Conservation (phyloP, 1,284 basidiomycete species). For the Ceratobasidium sp. region DNA sequence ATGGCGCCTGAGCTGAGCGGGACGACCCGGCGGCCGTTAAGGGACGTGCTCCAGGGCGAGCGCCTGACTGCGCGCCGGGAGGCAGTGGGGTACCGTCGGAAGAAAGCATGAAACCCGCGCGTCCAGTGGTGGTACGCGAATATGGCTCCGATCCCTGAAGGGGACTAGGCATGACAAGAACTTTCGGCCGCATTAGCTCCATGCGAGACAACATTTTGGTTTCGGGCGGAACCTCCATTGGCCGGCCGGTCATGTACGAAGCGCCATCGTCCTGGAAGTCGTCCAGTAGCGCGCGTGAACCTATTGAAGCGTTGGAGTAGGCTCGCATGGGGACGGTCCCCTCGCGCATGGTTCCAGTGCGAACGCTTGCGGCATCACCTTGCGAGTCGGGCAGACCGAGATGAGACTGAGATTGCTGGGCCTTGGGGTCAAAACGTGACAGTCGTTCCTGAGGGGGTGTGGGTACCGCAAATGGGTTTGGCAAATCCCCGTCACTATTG, state of each 20-base stretch:
- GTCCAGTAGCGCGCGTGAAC: slow-evolving; percentile 61
- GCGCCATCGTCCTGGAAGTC: slow-evolving; percentile 57
- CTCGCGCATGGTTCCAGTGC: slow-evolving; percentile 32
- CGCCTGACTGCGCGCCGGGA: slow-evolving; percentile 65
- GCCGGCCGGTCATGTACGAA: slow-evolving; percentile 43
- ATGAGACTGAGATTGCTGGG: slow-evolving; percentile 41
- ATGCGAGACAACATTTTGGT: slow-evolving; percentile 55
- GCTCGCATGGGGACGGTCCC: slow-evolving; percentile 48
- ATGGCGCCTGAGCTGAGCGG: slow-evolving; percentile 11
- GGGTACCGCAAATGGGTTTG: slow-evolving; percentile 47
- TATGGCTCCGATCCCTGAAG: slow-evolving; percentile 58
- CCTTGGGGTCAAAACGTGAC: slow-evolving; percentile 48
- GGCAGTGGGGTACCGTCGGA: slow-evolving; percentile 73
- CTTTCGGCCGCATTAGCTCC: slow-evolving; percentile 78
- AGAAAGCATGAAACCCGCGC: slow-evolving; percentile 62
- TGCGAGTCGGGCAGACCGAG: slow-evolving; percentile 13
- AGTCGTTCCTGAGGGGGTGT: slow-evolving; percentile 43
- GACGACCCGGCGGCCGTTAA: slow-evolving; percentile 9
- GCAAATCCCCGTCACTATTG: slow-evolving; percentile 39
- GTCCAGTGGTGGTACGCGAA: slow-evolving; percentile 16
- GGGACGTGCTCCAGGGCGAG: slow-evolving; percentile 55
- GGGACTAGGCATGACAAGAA: slow-evolving; percentile 85
- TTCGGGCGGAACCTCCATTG: slow-evolving; percentile 24
- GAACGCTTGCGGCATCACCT: slow-evolving; percentile 17
- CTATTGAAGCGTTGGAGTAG: slow-evolving; percentile 55